phyloP scores from a whole-genome alignment of 805 yeast species.

The Komagataella ulmi region DNA sequence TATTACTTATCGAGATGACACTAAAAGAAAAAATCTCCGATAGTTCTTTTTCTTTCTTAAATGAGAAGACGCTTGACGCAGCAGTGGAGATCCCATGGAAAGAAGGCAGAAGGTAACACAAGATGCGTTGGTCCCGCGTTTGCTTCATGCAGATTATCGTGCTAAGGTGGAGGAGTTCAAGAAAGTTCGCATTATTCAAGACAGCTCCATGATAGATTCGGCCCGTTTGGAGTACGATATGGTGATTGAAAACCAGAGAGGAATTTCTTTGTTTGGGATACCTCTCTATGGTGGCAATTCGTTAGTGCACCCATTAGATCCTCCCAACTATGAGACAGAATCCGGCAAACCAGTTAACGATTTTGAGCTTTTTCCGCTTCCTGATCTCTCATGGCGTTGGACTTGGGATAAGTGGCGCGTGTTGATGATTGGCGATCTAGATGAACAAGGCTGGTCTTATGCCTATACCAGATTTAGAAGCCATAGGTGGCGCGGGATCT shows the following conservation, averaged over 20 bases:
- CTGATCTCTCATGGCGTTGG: conserved; percentile 41
- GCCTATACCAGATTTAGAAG: conserved; percentile 26
- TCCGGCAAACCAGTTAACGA: conserved; percentile 22
- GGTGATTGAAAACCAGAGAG: conserved; percentile 41
- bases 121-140: neutral
- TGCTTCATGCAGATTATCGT: neutral
- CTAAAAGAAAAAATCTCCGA: neutral
- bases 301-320: conserved; percentile 34
- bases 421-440: conserved; percentile 40
- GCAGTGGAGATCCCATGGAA: neutral
- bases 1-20: neutral
- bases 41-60: neutral
- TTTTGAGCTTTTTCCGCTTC: conserved; percentile 25
- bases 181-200: neutral
- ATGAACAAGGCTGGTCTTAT: conserved; percentile 47
- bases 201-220: neutral
- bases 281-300: conserved; percentile 33
- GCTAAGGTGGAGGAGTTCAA: neutral
- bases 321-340: conserved; percentile 31
- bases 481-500: conserved; percentile 36
- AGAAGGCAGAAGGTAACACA: neutral
- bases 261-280: conserved; percentile 36
- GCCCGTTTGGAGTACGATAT: conserved; percentile 21
- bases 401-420: conserved; percentile 42
- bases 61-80: neutral